These are phyloP conservation scores for Ophiocordyceps camponoti-saundersi DNA, from an alignment of 2,329 filamentous ascomycete genomes.

Conservation along the genomic window DNA sequence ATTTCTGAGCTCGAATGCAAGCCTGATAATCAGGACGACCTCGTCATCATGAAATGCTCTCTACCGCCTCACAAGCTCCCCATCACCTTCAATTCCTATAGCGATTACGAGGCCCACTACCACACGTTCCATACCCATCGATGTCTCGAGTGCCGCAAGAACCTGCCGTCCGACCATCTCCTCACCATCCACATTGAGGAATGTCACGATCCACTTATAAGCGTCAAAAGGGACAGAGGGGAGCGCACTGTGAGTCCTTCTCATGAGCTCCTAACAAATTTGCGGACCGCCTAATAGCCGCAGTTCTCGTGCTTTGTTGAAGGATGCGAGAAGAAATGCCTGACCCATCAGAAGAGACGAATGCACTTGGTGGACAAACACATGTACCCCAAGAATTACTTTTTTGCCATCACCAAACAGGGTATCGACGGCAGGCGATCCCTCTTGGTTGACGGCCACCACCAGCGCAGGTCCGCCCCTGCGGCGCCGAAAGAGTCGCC, in stretches of 20 bases:
- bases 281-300: background rate
- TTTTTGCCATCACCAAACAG: slow-evolving; percentile 71
- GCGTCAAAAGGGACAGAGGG: slow-evolving; percentile 56
- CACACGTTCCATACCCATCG: slow-evolving; percentile 64
- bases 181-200: slow-evolving; percentile 78
- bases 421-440: slow-evolving; percentile 78
- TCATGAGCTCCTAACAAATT: background rate
- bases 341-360: slow-evolving; percentile 65
- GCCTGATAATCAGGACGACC: slow-evolving; percentile 15
- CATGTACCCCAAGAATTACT: slow-evolving; percentile 74
- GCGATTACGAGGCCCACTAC: slow-evolving; percentile 81
- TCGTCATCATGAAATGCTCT: slow-evolving; percentile 54
- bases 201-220: slow-evolving; percentile 69
- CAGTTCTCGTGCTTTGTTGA: slow-evolving; percentile 84
- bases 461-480: slow-evolving; percentile 26
- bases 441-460: slow-evolving; percentile 45
- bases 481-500: slow-evolving; percentile 15
- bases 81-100: slow-evolving; percentile 54
- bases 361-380: slow-evolving; percentile 92
- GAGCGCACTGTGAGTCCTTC: slow-evolving; percentile 58
- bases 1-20: slow-evolving; percentile 39
- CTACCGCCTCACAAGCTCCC: slow-evolving; percentile 63
- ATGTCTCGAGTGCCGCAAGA: slow-evolving; percentile 69
- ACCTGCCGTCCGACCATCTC: slow-evolving; percentile 73
- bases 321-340: slow-evolving; percentile 70